Evolutionary conservation across 306 rosid species (phyloP).

Genomic region (Castanopsis chinensis): DNA sequence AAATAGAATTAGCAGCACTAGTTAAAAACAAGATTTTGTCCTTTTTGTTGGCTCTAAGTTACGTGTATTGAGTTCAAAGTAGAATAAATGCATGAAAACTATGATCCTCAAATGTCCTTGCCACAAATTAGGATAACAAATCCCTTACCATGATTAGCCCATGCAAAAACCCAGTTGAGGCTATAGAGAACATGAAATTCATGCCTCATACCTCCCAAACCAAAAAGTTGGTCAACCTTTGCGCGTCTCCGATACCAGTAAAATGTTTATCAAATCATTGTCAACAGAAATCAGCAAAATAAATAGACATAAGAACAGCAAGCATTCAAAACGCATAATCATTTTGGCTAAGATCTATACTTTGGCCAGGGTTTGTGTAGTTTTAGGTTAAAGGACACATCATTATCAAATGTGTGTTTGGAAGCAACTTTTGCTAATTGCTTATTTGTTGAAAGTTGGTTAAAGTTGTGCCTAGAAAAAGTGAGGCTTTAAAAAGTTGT

Average conservation of each 20-base stretch:
- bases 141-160: not conserved
- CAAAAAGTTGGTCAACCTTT: not conserved
- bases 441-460: too few relatives aligned
- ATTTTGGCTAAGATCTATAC: not conserved
- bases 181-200: not conserved
- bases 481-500: too few relatives aligned
- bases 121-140: not conserved
- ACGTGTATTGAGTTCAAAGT: not conserved
- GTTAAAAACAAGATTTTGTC: not conserved
- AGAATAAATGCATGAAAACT: not conserved
- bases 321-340: not conserved
- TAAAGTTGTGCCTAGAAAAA: too few relatives aligned
- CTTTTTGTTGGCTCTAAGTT: not conserved
- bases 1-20: not conserved
- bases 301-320: not conserved
- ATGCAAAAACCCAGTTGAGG: not conserved
- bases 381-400: not conserved
- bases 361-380: not conserved
- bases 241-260: not conserved
- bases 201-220: not conserved
- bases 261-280: constrained; percentile 4
- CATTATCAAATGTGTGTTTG: not conserved
- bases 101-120: not conserved
- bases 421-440: too few relatives aligned
- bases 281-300: not conserved